These are phyloP conservation scores for Brachypodium distachyon DNA, from an alignment of 202 grass and related monocot genomes.

Conservation along the genomic window DNA sequence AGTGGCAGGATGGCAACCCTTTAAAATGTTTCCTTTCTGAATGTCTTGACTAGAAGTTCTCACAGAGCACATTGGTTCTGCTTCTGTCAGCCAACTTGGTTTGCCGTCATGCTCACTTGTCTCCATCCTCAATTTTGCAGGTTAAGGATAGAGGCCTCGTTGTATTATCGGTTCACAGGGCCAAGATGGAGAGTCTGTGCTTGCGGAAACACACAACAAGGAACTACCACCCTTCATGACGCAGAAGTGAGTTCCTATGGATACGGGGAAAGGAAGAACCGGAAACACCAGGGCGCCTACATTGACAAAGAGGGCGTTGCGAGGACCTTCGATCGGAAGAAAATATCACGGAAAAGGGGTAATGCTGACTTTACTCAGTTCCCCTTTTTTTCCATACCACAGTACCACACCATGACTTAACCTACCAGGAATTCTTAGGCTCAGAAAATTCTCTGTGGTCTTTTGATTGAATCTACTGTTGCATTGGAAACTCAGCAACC, in stretches of 20 bases:
- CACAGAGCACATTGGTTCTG: not conserved
- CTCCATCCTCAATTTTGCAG: conserved; percentile 17
- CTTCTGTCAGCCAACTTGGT: not conserved
- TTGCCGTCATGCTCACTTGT: not conserved
- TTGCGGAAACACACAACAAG: conserved; percentile 7
- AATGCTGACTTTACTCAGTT: not conserved
- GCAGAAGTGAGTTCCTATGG: conserved; percentile 7
- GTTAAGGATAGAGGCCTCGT: conserved; percentile 40
- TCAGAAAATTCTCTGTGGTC: not conserved
- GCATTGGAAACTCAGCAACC: not conserved
- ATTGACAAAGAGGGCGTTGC: conserved; percentile 68
- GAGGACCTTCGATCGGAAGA: conserved; percentile 54
- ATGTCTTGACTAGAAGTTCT: not conserved
- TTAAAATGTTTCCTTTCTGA: not conserved
- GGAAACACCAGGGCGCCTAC: conserved; percentile 38
- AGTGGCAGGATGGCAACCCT: not conserved
- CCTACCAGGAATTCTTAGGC: not conserved
- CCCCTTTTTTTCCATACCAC: not conserved
- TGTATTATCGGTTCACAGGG: conserved; percentile 15
- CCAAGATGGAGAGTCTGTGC: conserved; percentile 28
- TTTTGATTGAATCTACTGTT: not conserved
- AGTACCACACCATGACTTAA: not conserved
- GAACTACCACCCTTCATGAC: conserved; percentile 9
- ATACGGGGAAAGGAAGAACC: conserved; percentile 22
- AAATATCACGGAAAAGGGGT: conserved; percentile 80